A percentile compares a stretch with the other conserved stretches of the same genome.
Conservation (phyloP, 257 asterid genomes). For the Craterostigma plantagineum region DNA sequence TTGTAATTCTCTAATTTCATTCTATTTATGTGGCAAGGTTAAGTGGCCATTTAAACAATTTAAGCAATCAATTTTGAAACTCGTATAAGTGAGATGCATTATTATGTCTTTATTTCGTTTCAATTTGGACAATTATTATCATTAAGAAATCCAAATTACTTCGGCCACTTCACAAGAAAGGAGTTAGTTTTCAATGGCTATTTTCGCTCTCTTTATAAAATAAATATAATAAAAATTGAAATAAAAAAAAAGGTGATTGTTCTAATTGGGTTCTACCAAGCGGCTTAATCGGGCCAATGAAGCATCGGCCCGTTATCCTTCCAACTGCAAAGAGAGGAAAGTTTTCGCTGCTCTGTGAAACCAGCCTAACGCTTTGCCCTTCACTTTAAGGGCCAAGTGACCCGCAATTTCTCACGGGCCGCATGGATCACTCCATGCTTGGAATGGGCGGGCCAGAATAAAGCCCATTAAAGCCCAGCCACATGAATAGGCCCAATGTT, state of each 20-base stretch:
- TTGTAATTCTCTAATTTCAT: too few relatives aligned
- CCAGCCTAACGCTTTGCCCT: slow-evolving; percentile 4
- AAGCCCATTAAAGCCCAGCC: background rate
- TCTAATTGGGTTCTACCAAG: slow-evolving; percentile 2
- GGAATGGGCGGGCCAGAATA: background rate
- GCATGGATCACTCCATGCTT: background rate
- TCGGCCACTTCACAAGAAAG: too few relatives aligned
- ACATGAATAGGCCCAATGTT: background rate
- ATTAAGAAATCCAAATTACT: too few relatives aligned
- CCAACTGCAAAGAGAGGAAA: slow-evolving; percentile 8
- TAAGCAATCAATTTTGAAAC: too few relatives aligned
- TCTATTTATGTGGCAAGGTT: too few relatives aligned
- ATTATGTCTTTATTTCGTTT: too few relatives aligned
- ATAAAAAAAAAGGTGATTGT: slow-evolving; percentile 3
- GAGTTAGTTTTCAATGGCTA: too few relatives aligned
- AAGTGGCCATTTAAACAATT: background rate
- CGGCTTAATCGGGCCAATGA: background rate
- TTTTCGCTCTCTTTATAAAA: too few relatives aligned
- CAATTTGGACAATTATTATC: too few relatives aligned
- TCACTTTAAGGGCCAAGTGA: background rate
- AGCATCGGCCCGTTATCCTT: slow-evolving; percentile 8
- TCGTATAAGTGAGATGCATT: too few relatives aligned
- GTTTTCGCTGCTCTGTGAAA: slow-evolving; percentile 5
- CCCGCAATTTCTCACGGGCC: slow-evolving; percentile 1
- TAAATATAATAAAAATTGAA: too few relatives aligned